Evolutionary conservation across 768 basidiomycete species (phyloP).

Genomic region (Agaricus sinodeliciosus): DNA sequence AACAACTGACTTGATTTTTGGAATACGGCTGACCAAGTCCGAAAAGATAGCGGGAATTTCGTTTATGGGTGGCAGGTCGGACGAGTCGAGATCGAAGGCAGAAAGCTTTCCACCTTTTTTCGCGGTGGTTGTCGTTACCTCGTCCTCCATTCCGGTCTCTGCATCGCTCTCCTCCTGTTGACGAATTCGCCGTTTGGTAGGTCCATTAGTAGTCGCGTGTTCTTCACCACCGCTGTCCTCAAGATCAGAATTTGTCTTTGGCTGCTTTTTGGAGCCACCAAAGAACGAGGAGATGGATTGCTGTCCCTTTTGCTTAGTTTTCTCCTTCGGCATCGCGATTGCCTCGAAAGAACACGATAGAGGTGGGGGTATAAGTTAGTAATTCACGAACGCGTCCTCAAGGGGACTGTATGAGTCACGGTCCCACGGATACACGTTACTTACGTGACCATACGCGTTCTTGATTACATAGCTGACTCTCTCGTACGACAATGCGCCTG

Average conservation of each 20-base stretch:
- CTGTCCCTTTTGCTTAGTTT: constrained; percentile 37
- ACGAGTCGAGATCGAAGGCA: constrained; percentile 42
- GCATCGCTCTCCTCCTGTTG: constrained; percentile 22
- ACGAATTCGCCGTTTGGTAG: constrained; percentile 19
- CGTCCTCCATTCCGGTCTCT: constrained; percentile 29
- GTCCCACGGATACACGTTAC: constrained; percentile 2
- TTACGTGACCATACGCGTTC: constrained; percentile 6
- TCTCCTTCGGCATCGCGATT: constrained; percentile 43
- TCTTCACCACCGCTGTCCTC: constrained; percentile 14
- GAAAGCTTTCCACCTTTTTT: constrained; percentile 33
- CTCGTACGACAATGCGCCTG: no score
- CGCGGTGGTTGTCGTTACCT: constrained; percentile 13
- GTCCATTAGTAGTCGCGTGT: constrained; percentile 18
- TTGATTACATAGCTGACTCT: background rate
- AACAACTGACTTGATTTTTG: constrained; percentile 59
- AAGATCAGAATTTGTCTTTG: constrained; percentile 21
- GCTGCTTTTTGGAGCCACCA: constrained; percentile 27
- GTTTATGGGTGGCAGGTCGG: constrained; percentile 71
- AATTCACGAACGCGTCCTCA: background rate
- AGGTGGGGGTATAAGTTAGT: constrained; percentile 11
- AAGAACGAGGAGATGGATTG: constrained; percentile 53
- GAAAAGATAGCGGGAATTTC: constrained; percentile 67
- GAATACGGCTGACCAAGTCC: constrained; percentile 62
- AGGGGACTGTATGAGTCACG: background rate
- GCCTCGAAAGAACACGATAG: constrained; percentile 9